Evolutionary conservation across 495 filamentous ascomycete genomes (phyloP).

Genomic region (Aspergillus cavernicola): DNA sequence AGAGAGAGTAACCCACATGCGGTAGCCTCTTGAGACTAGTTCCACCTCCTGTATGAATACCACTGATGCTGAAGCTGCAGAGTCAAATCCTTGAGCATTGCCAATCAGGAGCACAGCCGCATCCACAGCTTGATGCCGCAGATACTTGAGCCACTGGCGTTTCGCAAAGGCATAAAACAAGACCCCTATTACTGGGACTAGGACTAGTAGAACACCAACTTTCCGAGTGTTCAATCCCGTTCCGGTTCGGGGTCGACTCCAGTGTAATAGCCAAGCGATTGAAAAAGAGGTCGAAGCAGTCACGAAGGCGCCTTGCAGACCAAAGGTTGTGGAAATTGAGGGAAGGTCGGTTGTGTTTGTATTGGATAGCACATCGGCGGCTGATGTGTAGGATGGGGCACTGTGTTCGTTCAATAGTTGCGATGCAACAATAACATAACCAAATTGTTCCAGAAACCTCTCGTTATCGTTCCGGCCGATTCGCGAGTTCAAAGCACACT

Average conservation of each 20-base stretch:
- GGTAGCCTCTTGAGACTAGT: constrained; percentile 88
- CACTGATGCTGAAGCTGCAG: constrained; percentile 72
- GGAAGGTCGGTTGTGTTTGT: constrained; percentile 33
- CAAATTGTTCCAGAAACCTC: constrained; percentile 89
- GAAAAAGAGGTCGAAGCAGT: constrained; percentile 60
- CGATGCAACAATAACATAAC: constrained; percentile 92
- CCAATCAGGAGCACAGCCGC: constrained; percentile 70
- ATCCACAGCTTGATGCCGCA: constrained; percentile 71
- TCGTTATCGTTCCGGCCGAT: constrained; percentile 79
- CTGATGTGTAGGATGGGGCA: constrained; percentile 44
- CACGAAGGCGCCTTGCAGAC: constrained; percentile 46
- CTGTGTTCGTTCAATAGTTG: constrained; percentile 75
- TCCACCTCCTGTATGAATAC: constrained; percentile 94
- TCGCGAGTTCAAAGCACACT: constrained; percentile 61
- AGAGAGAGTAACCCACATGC: constrained; percentile 60
- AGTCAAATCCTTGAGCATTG: constrained; percentile 78
- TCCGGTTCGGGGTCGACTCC: constrained; percentile 45
- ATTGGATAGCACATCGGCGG: constrained; percentile 36
- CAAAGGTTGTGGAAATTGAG: constrained; percentile 42
- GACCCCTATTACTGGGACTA: constrained; percentile 52
- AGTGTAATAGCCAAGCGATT: constrained; percentile 69
- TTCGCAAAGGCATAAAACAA: constrained; percentile 68
- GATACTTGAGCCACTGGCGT: constrained; percentile 79
- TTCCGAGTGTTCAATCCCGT: constrained; percentile 38
- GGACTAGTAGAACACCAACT: constrained; percentile 54